Conservation (phyloP, 108 stramenopile species). For the Stephanodiscus triporus region DNA sequence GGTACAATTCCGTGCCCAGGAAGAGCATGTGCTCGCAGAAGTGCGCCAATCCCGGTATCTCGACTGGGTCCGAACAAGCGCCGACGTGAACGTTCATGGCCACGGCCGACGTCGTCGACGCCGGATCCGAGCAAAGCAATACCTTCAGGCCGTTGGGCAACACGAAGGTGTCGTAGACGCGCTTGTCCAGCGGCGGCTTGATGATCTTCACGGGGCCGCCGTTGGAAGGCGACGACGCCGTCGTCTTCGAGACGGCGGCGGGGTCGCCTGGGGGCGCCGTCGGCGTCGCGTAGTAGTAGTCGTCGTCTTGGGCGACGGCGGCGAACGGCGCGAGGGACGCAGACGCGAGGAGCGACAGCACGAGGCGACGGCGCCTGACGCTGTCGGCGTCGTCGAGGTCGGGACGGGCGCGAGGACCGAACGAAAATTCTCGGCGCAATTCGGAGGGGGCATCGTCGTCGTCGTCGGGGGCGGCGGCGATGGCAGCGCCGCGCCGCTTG, state of each 20-base stretch:
- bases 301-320: neutral
- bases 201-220: constrained; percentile 45
- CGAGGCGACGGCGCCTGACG: constrained; percentile 49
- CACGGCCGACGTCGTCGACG: constrained; percentile 79
- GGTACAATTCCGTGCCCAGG: constrained; percentile 87
- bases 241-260: no score
- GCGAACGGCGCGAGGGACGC: constrained; percentile 21
- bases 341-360: constrained; percentile 58
- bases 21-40: constrained; percentile 89
- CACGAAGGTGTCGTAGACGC: constrained; percentile 60
- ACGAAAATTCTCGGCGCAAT: neutral
- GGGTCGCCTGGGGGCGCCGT: no score
- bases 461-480: neutral
- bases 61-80: constrained; percentile 81
- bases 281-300: no score
- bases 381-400: constrained; percentile 24
- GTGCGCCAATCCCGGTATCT: constrained; percentile 82
- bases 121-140: constrained; percentile 84
- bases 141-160: constrained; percentile 73
- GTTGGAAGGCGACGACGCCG: no score
- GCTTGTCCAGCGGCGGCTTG: constrained; percentile 73
- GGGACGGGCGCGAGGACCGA: neutral
- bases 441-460: neutral
- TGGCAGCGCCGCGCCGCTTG: neutral
- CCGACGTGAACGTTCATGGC: constrained; percentile 94